Percentiles rank a stretch among this genome's conserved stretches.
phyloP scores from a whole-genome alignment of 2,329 filamentous ascomycete genomes.

The Penicillium sp. region DNA sequence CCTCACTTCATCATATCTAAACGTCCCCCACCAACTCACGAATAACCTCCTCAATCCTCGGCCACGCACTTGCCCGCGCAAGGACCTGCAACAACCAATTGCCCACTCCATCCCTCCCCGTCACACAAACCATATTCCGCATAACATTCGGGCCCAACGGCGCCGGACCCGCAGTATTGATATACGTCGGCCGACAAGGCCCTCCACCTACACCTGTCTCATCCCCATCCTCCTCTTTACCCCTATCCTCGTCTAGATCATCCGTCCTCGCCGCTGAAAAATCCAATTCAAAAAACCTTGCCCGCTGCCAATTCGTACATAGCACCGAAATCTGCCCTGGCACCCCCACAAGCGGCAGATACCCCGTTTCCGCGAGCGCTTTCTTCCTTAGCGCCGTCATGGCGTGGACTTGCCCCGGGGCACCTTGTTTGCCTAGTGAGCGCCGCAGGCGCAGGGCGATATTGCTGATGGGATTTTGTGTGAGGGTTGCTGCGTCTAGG shows the following conservation, averaged over 20 bases:
- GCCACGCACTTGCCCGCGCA: background rate
- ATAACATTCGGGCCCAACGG: background rate
- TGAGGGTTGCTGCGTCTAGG: background rate
- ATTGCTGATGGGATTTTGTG: background rate
- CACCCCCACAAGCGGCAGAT: background rate
- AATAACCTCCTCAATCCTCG: background rate
- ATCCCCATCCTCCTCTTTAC: too few species aligned
- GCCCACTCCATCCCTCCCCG: background rate
- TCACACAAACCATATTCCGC: background rate
- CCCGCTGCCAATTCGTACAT: slow-evolving; percentile 2
- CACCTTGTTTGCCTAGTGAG: background rate
- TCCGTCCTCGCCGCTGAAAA: background rate
- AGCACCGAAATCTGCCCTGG: background rate
- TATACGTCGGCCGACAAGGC: background rate
- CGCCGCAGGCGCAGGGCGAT: background rate
- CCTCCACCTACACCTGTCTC: too few species aligned
- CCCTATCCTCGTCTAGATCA: too few species aligned
- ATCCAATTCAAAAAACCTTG: background rate
- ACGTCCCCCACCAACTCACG: background rate
- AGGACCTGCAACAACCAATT: slow-evolving; percentile 3
- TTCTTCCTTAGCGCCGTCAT: background rate
- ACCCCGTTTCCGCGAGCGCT: background rate
- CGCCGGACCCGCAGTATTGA: background rate
- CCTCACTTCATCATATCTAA: background rate
- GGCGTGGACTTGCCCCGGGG: background rate